phyloP scores from a whole-genome alignment of 2,329 filamentous ascomycete genomes.

The Lachnellula cervina region DNA sequence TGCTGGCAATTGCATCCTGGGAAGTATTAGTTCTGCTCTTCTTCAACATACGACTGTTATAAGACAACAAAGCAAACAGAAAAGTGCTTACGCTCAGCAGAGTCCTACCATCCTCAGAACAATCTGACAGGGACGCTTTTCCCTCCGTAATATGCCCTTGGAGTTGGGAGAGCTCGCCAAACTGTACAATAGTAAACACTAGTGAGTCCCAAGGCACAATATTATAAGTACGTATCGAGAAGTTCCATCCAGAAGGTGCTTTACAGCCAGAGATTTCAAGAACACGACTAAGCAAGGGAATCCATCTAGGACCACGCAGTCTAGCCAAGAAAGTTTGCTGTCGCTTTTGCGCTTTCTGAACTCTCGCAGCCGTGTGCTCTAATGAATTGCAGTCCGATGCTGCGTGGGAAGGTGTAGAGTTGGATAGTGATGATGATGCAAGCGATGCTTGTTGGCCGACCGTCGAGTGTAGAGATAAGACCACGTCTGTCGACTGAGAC shows the following conservation, averaged over 20 bases:
- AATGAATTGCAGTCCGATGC: not conserved
- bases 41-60: no score
- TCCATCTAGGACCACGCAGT: not conserved
- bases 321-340: not conserved
- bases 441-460: not conserved
- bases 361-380: not conserved
- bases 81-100: not conserved
- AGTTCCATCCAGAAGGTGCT: constrained; percentile 1
- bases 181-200: not conserved
- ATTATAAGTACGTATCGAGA: not conserved
- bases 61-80: no score
- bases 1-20: not conserved
- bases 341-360: not conserved
- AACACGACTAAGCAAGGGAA: not conserved
- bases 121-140: not conserved
- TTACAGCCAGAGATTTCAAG: not conserved
- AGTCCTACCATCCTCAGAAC: not conserved
- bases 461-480: not conserved
- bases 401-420: not conserved
- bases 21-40: not conserved
- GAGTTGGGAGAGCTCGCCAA: not conserved
- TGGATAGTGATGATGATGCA: not conserved
- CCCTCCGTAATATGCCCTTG: not conserved
- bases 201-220: not conserved
- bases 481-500: not conserved